Evolutionary conservation across 768 basidiomycete species (phyloP).

Genomic region (Erythrobasidium yunnanense): DNA sequence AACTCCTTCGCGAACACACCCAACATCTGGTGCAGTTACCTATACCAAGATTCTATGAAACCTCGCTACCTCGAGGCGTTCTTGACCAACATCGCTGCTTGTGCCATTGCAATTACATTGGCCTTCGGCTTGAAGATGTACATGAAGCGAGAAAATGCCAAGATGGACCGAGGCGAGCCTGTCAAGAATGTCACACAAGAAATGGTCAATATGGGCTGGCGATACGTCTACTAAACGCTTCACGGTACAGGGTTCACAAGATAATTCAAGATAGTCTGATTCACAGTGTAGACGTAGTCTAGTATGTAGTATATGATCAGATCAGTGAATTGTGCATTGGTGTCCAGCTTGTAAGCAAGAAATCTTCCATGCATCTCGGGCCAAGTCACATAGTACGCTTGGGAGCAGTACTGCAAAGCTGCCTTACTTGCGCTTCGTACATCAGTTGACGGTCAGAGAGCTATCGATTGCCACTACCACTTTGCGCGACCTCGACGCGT

Average conservation of each 20-base stretch:
- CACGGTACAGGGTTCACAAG: not conserved
- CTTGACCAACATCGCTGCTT: slow-evolving; percentile 57
- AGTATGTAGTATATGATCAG: too few relatives aligned
- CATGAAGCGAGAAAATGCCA: slow-evolving; percentile 26
- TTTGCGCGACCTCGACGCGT: not conserved
- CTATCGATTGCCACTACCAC: too few relatives aligned
- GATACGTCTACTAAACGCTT: not conserved
- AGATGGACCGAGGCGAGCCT: slow-evolving; percentile 20
- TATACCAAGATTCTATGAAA: slow-evolving; percentile 34
- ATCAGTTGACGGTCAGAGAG: too few relatives aligned
- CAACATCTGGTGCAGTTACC: slow-evolving; percentile 70
- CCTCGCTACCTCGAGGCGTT: slow-evolving; percentile 63
- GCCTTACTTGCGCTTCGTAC: too few relatives aligned
- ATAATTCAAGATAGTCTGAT: too few relatives aligned
- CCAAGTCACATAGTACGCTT: too few relatives aligned
- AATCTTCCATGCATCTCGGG: too few relatives aligned
- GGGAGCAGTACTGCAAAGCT: too few relatives aligned
- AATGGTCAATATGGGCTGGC: not conserved
- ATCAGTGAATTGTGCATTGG: too few relatives aligned
- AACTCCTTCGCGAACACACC: slow-evolving; percentile 47
- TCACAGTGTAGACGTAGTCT: too few relatives aligned
- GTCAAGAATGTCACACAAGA: slow-evolving; percentile 17
- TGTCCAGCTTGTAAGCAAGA: too few relatives aligned
- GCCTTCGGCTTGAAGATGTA: slow-evolving; percentile 42
- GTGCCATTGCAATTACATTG: slow-evolving; percentile 47